Evolutionary conservation across 129 eudicot genomes (phyloP).

Genomic region (Heracleum sosnowskyi): DNA sequence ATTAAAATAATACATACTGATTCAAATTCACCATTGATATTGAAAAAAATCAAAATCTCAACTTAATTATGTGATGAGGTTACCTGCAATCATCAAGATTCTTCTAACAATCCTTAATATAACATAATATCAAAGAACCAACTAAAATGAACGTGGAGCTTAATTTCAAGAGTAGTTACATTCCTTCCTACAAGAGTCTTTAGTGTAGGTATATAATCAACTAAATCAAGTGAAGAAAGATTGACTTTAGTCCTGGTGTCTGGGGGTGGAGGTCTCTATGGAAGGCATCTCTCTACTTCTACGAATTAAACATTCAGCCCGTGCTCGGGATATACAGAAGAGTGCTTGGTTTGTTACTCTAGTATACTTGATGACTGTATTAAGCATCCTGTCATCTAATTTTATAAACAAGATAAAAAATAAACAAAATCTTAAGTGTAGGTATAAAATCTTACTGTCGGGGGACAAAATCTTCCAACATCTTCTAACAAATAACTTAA

Average conservation of each 20-base stretch:
- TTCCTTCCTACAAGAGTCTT: background rate
- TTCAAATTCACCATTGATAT: background rate
- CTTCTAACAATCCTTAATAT: too few relatives aligned
- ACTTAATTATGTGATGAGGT: background rate
- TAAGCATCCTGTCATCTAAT: background rate
- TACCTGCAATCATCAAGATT: background rate
- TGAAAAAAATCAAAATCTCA: background rate
- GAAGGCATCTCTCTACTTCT: background rate
- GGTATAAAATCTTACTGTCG: too few relatives aligned
- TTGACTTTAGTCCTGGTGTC: background rate
- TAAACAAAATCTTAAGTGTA: too few relatives aligned
- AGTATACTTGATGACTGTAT: background rate
- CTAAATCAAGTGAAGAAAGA: background rate
- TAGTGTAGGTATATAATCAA: background rate
- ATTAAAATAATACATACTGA: background rate
- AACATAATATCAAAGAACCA: too few relatives aligned
- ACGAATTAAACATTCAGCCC: background rate
- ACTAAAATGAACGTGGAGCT: too few relatives aligned
- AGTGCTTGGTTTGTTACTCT: background rate
- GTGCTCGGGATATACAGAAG: background rate
- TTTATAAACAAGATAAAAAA: background rate
- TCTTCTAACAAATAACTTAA: background rate
- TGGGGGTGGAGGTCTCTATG: background rate
- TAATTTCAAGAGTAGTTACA: background rate
- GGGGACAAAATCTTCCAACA: background rate